Percentiles rank a stretch among this genome's conserved stretches.
Evolutionary conservation across 1,139 yeast species (phyloP).

Genomic region (Yamadazyma oceani): DNA sequence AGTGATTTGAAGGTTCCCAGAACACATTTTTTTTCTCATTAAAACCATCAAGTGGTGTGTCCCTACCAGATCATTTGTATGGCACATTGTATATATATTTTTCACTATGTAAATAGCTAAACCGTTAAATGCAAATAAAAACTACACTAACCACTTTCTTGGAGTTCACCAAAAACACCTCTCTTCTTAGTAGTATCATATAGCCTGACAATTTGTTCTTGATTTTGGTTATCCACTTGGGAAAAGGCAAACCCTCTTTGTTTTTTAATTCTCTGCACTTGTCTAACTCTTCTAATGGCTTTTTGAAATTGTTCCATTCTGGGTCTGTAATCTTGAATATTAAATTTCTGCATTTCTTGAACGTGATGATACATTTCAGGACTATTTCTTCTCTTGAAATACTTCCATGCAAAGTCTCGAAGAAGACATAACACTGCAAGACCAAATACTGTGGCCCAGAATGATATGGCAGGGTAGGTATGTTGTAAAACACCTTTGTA

Average conservation of each 20-base stretch:
- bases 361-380: conserved; percentile 95
- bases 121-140: too few relatives aligned
- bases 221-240: conserved; percentile 91
- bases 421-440: conserved; percentile 75
- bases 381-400: conserved; percentile 82
- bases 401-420: conserved; percentile 93
- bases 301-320: conserved; percentile 95
- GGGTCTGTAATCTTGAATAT: conserved; percentile 91
- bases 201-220: conserved; percentile 85
- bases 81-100: too few relatives aligned
- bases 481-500: conserved; percentile 77
- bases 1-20: too few relatives aligned
- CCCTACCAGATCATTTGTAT: too few relatives aligned
- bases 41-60: too few relatives aligned
- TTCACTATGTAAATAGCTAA: too few relatives aligned
- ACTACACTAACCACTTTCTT: too few relatives aligned
- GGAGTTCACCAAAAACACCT: conserved; percentile 33
- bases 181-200: conserved; percentile 85
- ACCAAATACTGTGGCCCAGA: conserved; percentile 82
- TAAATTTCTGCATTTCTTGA: conserved; percentile 95
- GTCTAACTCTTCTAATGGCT: conserved; percentile 95
- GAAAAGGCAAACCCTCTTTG: conserved; percentile 99
- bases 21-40: too few relatives aligned
- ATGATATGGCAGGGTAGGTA: conserved; percentile 73
- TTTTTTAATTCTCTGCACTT: conserved; percentile 95